These are phyloP conservation scores for Cyamopsis tetragonoloba DNA, from an alignment of 306 rosid genomes.

Conservation along the genomic window DNA sequence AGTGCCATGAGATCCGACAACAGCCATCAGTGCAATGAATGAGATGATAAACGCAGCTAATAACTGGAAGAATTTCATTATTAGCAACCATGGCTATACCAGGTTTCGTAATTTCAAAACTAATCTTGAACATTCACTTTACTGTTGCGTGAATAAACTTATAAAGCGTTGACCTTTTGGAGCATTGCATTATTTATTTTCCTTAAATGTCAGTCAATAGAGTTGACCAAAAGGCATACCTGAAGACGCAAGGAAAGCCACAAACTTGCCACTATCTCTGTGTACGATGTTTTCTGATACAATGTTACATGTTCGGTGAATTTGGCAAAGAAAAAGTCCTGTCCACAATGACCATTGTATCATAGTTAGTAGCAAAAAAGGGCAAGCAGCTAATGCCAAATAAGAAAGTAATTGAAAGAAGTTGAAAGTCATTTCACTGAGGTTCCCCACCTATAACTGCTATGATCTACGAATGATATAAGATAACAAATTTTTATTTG, in stretches of 20 bases:
- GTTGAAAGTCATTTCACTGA: not conserved
- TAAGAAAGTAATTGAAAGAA: not conserved
- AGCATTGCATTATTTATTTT: not conserved
- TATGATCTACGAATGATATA: not conserved
- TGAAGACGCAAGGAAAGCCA: constrained; percentile 99
- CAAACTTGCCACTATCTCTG: constrained; percentile 89
- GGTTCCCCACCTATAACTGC: not conserved
- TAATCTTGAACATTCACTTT: not conserved
- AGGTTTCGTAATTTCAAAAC: constrained; percentile 8
- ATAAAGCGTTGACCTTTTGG: not conserved
- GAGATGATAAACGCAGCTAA: constrained; percentile 79
- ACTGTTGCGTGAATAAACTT: not conserved
- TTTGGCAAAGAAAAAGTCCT: constrained; percentile 73
- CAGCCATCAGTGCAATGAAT: constrained; percentile 88
- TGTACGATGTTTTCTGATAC: constrained; percentile 90
- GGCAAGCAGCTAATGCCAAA: constrained; percentile 17
- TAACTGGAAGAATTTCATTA: constrained; percentile 50
- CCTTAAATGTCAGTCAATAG: not conserved
- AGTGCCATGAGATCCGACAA: constrained; percentile 64
- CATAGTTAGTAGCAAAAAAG: constrained; percentile 4
- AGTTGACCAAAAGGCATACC: constrained; percentile 37
- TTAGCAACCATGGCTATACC: constrained; percentile 21
- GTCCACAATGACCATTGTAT: constrained; percentile 31
- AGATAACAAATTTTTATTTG: not conserved
- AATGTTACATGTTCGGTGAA: constrained; percentile 55